Conservation (phyloP, 2,329 filamentous ascomycete genomes). For the Westerdykella ornata region DNA sequence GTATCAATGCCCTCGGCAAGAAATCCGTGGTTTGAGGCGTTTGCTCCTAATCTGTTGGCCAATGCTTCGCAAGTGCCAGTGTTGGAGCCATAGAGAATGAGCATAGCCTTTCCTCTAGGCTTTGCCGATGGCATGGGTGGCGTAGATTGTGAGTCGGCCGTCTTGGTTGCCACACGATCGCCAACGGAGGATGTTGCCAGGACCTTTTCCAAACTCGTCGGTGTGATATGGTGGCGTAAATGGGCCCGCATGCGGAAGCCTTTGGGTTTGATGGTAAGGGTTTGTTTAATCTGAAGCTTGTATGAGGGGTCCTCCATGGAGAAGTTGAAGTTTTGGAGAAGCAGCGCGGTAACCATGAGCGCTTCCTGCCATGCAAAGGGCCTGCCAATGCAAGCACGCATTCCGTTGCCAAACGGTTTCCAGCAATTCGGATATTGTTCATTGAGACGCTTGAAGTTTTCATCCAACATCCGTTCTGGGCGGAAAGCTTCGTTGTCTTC, state of each 20-base stretch:
- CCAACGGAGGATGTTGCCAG: constrained; percentile 19
- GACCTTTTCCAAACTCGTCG: constrained; percentile 26
- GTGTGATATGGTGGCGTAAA: constrained; percentile 26
- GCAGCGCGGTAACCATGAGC: constrained; percentile 40
- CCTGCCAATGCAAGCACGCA: constrained; percentile 49
- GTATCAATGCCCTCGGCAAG: constrained; percentile 29
- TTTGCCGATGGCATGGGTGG: constrained; percentile 10
- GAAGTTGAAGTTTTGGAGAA: constrained; percentile 44
- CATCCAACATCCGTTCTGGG: constrained; percentile 45
- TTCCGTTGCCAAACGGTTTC: constrained; percentile 53
- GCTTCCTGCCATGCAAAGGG: constrained; percentile 52
- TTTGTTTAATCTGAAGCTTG: constrained; percentile 40
- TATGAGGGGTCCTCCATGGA: constrained; percentile 41
- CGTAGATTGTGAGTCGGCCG: neutral
- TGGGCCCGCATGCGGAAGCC: constrained; percentile 36
- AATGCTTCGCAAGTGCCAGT: constrained; percentile 40
- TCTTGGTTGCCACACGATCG: constrained; percentile 9
- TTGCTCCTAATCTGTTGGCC: constrained; percentile 33
- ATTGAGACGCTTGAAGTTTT: constrained; percentile 36
- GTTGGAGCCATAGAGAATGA: constrained; percentile 38
- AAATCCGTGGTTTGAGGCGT: constrained; percentile 35
- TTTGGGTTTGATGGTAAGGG: constrained; percentile 43
- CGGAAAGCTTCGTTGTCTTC: constrained; percentile 42
- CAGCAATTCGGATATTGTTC: constrained; percentile 38
- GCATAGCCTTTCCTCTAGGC: constrained; percentile 26